Evolutionary conservation across 2,329 filamentous ascomycete genomes (phyloP), one percentile per base, ranked within the genome.

Genomic region (Phialophora tarda): DNA sequence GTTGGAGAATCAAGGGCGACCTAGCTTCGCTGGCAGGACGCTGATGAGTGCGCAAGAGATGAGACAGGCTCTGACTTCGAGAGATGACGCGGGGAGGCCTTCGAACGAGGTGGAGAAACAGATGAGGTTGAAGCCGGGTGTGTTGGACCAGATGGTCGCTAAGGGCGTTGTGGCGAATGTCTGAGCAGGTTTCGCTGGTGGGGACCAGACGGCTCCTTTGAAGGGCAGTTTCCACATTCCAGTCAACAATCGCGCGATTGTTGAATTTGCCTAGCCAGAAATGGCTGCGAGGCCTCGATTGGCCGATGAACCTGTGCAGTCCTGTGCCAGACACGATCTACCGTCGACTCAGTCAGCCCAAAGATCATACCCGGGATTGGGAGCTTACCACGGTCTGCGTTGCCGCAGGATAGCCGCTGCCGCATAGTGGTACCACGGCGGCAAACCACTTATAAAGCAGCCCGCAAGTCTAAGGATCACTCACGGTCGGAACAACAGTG

Each of bases 31-130:
- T 11, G 82, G 82, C 1, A 75, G 82, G 53, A 76, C 78, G 41
- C 83, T 82, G 65, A 60, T 85, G 62, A 83, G 84, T 78, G 80
- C 82, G 1, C 74, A 78, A 62, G 83, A 81, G n/a, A 77, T 85
- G 57, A 77, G 81, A 69, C 80, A 84, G 74, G 77, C 80, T 10
- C 67, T 85, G 69, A 74, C 75, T n/a, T 75, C 84, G 78, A 77
- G 83, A 68, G 82, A 84, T 73, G 73, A 77, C 50, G 76, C 77
- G 72, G 75, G 77, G 0, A 66, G 79, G 67, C 56, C 68, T 14
- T 67, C 64, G 23, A 71, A 66, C 32, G 77, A 82, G 70, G 80
- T 83, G 72, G 82, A 85, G 76, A 76, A 73, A 72, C 73, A 74
- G 54, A 71, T 85, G 69, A 76, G 78, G 53, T 73, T 85, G 71